Evolutionary conservation across 768 basidiomycete genomes (phyloP).

Genomic region (Nidularia sp.): DNA sequence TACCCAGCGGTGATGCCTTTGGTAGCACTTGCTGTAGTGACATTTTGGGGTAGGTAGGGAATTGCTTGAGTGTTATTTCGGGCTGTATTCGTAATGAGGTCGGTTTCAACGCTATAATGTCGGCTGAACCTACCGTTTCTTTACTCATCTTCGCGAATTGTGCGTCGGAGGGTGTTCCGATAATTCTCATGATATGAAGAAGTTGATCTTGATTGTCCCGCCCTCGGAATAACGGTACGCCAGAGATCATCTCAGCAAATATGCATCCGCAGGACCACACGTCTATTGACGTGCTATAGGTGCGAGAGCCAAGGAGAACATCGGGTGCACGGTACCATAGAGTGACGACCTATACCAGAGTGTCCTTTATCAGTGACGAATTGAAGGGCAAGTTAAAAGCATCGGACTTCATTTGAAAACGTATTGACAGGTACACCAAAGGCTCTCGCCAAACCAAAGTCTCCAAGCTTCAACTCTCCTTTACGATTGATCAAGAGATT

Average conservation of each 20-base stretch:
- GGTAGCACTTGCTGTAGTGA: conserved; percentile 78
- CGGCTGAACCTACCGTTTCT: conserved; percentile 67
- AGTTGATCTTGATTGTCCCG: conserved; percentile 97
- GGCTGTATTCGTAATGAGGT: conserved; percentile 39
- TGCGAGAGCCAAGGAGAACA: conserved; percentile 92
- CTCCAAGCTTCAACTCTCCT: conserved; percentile 94
- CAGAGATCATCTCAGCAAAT: conserved; percentile 99
- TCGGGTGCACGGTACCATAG: conserved; percentile 99
- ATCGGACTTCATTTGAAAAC: conserved; percentile 86
- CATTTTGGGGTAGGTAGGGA: conserved; percentile 83
- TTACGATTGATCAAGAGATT: conserved; percentile 97
- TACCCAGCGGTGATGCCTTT: conserved; percentile 83
- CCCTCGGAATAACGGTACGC: conserved; percentile 93
- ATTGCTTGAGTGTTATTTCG: conserved; percentile 79
- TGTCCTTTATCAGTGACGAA: conserved; percentile 4
- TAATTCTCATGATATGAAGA: conserved; percentile 95
- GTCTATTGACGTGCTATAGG: conserved; percentile 97
- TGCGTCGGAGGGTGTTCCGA: conserved; percentile 90
- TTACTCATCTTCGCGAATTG: conserved; percentile 84
- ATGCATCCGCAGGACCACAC: conserved; percentile 99
- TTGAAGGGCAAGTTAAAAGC: not conserved
- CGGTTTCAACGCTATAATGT: not conserved
- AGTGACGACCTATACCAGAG: conserved; percentile 77
- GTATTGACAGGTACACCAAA: conserved; percentile 99
- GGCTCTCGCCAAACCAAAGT: conserved; percentile 95